phyloP scores from a whole-genome alignment of 805 yeast species.

The Grigorovia humatica region DNA sequence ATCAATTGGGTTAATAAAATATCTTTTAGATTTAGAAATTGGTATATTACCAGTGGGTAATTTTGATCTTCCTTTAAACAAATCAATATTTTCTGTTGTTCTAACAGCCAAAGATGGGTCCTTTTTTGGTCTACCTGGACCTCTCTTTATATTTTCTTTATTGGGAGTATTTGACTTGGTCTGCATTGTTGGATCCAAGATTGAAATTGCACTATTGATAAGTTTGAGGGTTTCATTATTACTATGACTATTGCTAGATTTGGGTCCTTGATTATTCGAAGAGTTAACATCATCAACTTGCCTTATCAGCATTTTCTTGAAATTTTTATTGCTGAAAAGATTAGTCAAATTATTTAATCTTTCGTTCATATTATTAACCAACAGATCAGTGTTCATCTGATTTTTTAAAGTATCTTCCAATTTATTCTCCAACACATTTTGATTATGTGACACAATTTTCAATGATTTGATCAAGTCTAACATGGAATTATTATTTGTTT shows the following conservation, averaged over 20 bases:
- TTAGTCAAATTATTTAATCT: conserved; percentile 9
- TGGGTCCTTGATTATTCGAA: not conserved
- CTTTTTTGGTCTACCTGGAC: conserved; percentile 29
- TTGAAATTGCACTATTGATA: not conserved
- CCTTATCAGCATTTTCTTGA: conserved; percentile 1
- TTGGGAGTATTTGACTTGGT: not conserved
- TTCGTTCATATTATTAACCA: conserved; percentile 23
- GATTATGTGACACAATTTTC: conserved; percentile 25
- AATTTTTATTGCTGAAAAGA: conserved; percentile 1
- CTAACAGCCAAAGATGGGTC: conserved; percentile 7
- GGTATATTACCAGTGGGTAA: conserved; percentile 23
- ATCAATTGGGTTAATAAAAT: conserved; percentile 22
- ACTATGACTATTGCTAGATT: not conserved
- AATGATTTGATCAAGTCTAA: conserved; percentile 19
- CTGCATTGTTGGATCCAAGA: not conserved
- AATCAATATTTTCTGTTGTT: conserved; percentile 1
- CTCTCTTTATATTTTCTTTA: conserved; percentile 12
- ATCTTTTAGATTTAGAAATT: conserved; percentile 24
- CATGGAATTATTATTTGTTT: conserved; percentile 12
- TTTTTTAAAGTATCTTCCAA: conserved; percentile 27
- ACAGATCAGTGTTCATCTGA: conserved; percentile 28
- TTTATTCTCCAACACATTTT: conserved; percentile 27
- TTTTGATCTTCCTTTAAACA: conserved; percentile 11
- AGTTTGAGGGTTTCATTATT: not conserved
- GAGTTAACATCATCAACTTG: not conserved